Percentiles rank a stretch among this genome's conserved stretches.
phyloP scores from a whole-genome alignment of 1,284 basidiomycete genomes.

The Stygiomarasmius scandens region DNA sequence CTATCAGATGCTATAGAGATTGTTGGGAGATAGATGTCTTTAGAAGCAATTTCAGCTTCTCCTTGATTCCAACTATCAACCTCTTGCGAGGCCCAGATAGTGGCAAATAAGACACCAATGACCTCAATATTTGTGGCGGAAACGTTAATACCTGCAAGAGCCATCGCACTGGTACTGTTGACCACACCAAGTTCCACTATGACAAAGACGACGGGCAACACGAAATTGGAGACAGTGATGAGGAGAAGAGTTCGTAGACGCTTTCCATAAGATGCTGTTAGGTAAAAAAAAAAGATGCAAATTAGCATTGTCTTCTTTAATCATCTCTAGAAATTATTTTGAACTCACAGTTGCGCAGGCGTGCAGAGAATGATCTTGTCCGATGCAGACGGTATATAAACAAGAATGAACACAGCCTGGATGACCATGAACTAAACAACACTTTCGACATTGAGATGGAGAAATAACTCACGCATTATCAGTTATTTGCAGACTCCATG shows the following conservation, averaged over 20 bases:
- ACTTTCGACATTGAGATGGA: background rate
- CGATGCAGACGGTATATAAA: too few species aligned
- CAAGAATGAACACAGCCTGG: too few species aligned
- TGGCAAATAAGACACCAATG: background rate
- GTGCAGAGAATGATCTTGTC: too few species aligned
- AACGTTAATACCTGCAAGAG: background rate
- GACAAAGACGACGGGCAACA: slow-evolving; percentile 13
- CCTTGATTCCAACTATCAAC: too few species aligned
- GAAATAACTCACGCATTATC: background rate
- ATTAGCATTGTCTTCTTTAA: background rate
- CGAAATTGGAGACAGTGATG: slow-evolving; percentile 13
- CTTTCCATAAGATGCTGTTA: background rate
- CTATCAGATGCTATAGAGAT: too few species aligned
- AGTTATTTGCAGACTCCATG: background rate
- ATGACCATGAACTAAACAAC: too few species aligned
- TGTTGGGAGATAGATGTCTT: too few species aligned
- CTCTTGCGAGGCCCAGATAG: background rate
- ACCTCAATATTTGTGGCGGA: background rate
- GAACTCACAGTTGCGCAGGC: too few species aligned
- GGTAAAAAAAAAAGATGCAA: background rate
- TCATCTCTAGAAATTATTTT: too few species aligned
- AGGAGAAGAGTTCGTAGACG: slow-evolving; percentile 5
- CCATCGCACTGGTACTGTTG: background rate
- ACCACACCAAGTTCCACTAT: background rate
- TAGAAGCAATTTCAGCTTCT: too few species aligned